phyloP scores from a whole-genome alignment of 345 rosid species.

The Psidium friedrichsthalianum region DNA sequence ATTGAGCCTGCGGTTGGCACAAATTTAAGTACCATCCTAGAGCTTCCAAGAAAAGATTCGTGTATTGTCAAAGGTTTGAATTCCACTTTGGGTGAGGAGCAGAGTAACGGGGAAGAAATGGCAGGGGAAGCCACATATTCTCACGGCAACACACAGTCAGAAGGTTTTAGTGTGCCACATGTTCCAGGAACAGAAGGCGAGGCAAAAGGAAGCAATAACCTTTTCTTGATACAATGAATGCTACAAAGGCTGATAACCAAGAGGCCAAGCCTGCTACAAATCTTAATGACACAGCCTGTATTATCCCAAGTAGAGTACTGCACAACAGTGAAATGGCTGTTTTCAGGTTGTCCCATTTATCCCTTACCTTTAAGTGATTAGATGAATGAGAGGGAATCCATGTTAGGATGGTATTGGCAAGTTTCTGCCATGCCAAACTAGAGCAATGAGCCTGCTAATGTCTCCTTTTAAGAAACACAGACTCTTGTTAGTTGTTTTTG shows the following conservation, averaged over 20 bases:
- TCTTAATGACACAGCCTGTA: slow-evolving; percentile 7
- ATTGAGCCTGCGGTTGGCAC: not conserved
- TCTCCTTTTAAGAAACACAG: not conserved
- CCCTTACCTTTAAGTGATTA: not conserved
- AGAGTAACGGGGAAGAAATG: slow-evolving; percentile 2
- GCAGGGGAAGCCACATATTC: not conserved
- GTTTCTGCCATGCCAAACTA: not conserved
- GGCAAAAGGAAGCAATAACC: slow-evolving; percentile 13
- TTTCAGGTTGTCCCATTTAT: not conserved
- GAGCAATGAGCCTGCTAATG: not conserved
- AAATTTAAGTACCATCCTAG: not conserved
- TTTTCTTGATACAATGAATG: slow-evolving; percentile 7
- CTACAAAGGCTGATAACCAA: slow-evolving; percentile 3
- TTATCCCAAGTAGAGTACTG: slow-evolving; percentile 7
- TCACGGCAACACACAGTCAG: not conserved
- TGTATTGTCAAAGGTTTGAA: slow-evolving; percentile 3
- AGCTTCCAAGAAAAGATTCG: slow-evolving; percentile 7
- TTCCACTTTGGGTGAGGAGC: slow-evolving; percentile 9
- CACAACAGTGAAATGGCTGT: not conserved
- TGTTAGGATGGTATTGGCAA: not conserved
- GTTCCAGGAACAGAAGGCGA: slow-evolving; percentile 6
- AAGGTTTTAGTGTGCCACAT: not conserved
- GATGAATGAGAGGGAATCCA: not conserved
- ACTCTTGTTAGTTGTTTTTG: not conserved
- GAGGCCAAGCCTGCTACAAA: slow-evolving; percentile 4